These are phyloP conservation scores for Rossbeevera mucosa DNA, from an alignment of 768 basidiomycete species.

Conservation along the genomic window DNA sequence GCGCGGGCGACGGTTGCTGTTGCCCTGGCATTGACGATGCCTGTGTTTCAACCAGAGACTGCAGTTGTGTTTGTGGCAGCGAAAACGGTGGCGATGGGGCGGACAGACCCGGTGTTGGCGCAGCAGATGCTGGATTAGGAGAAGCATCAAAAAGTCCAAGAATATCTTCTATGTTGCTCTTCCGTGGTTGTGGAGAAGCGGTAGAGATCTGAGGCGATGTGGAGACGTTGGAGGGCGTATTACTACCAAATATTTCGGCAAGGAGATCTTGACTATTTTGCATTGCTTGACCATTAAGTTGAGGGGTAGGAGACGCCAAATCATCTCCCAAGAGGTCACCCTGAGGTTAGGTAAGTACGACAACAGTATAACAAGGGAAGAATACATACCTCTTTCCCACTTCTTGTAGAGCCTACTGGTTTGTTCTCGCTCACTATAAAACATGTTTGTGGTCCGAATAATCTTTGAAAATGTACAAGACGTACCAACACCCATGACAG, in stretches of 20 bases:
- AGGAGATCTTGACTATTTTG: slow-evolving; percentile 82
- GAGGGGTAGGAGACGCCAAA: slow-evolving; percentile 37
- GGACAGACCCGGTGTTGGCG: slow-evolving; percentile 7
- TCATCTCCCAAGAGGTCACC: slow-evolving; percentile 88
- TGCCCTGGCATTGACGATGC: slow-evolving; percentile 30
- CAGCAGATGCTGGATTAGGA: slow-evolving; percentile 30
- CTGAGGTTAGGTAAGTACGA: slow-evolving; percentile 13
- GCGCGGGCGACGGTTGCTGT: slow-evolving; percentile 32
- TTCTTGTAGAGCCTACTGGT: slow-evolving; percentile 86
- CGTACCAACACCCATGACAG: slow-evolving; percentile 88
- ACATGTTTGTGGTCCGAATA: slow-evolving; percentile 1
- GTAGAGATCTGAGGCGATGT: slow-evolving; percentile 33
- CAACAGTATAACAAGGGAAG: neutral
- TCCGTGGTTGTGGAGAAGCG: slow-evolving; percentile 43
- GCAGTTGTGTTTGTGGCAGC: slow-evolving; percentile 34
- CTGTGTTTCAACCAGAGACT: slow-evolving; percentile 33
- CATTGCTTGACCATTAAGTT: slow-evolving; percentile 39
- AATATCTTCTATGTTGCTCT: slow-evolving; percentile 80
- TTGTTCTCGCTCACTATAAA: slow-evolving; percentile 87
- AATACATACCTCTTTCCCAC: slow-evolving; percentile 61
- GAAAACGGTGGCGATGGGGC: slow-evolving; percentile 35
- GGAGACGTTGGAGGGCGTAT: slow-evolving; percentile 28
- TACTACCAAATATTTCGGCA: slow-evolving; percentile 83
- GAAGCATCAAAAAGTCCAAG: slow-evolving; percentile 77
- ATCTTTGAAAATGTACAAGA: slow-evolving; percentile 2